Conservation (phyloP, 2,329 filamentous ascomycete genomes). For the Penicillium olsonii region DNA sequence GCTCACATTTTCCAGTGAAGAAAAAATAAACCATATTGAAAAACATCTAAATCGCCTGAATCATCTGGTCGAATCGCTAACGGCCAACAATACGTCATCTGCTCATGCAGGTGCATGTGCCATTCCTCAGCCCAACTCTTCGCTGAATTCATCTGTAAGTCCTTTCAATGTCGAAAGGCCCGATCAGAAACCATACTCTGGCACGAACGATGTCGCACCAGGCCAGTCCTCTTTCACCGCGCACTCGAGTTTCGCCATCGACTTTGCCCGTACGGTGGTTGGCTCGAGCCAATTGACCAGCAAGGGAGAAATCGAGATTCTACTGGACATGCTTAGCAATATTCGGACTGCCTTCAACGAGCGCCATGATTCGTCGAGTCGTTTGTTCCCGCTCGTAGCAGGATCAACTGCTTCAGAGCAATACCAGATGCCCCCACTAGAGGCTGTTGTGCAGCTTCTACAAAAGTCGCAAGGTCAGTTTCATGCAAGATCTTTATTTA, state of each 20-base stretch:
- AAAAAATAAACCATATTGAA: background rate
- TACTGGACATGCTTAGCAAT: background rate
- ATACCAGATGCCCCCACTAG: background rate
- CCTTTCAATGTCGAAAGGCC: background rate
- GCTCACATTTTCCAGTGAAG: background rate
- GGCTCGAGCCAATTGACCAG: background rate
- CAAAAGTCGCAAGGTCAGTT: background rate
- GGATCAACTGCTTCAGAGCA: background rate
- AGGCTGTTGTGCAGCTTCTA: background rate
- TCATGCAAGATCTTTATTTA: background rate
- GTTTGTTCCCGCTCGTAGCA: background rate
- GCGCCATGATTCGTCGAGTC: background rate
- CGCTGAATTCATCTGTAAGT: background rate
- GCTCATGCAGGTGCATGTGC: background rate
- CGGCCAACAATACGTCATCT: background rate
- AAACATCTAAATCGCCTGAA: background rate
- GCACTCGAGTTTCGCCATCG: slow-evolving; percentile 1
- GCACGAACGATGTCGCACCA: background rate
- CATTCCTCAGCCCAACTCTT: background rate
- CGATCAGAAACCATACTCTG: background rate
- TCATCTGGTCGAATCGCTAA: background rate
- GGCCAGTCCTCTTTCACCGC: background rate
- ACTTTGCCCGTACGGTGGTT: background rate
- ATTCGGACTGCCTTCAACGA: background rate
- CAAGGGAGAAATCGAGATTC: background rate